Base-by-base conservation (phyloP, 1,284 basidiomycete species). In the Golubevia pallescens region DNA sequence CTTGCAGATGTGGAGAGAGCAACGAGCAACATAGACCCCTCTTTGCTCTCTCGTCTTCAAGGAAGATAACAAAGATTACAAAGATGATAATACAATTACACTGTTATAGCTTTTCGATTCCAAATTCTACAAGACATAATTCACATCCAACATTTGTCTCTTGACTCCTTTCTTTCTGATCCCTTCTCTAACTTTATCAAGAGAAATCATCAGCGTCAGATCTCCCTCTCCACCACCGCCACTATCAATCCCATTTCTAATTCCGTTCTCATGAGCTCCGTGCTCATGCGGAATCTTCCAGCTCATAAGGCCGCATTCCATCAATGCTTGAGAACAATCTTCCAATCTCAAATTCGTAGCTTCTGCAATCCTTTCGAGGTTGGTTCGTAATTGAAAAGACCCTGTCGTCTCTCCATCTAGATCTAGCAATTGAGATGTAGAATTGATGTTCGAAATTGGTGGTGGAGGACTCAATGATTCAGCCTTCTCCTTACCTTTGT, bases 321-420 rank as follows among this genome's bases (percentile, higher is more conserved):
- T 62, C 1, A 85, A 67, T 1, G 80, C 78, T 24, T 81, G 68
- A 10, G 75, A 70, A 4, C 78, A 67, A 48, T 85, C 82, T 24
- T 84, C 82, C 2, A 65, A n/a, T 0, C 82, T 69, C 52, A 85
- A 57, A 57, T 77, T 71, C 3, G 81, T 77, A 2, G 82, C 70
- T 0, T 57, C 52, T 51, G 75, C 67, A 23, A 85, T 53, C 6
- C 68, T 54, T 16, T 76, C 81, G 1, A 85, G 70, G 16, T 73
- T 76, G 19, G 82, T 80, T 16, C 42, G 8, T 16, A 48, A 48
- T 16, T 48, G 10, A 16, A 48, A 48, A 48, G 42, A 48, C 13
- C 16, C 16, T 10, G 42, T 13, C 8, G 8, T 48, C 42, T 48
- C 13, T 13, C 16, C 13, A 48, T 48, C 42, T 48, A 48, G 42